Conservation (phyloP, 2,329 filamentous ascomycete genomes). For the Rachicladosporium sp. region DNA sequence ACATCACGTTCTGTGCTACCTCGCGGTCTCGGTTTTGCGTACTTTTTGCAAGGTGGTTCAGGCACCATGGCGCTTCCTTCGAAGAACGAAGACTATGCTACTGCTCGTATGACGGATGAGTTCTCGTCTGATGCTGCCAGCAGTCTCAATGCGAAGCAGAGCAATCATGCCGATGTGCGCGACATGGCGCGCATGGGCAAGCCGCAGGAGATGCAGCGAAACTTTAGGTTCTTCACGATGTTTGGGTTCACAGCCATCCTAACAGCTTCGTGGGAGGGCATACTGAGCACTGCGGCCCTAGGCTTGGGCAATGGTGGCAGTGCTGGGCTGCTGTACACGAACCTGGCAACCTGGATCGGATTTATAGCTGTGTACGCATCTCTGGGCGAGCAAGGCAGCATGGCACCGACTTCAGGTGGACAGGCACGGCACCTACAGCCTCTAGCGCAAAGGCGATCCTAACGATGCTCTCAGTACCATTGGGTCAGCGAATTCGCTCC, state of each 20-base stretch:
- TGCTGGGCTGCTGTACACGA: slow-evolving; percentile 23
- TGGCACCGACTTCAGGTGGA: slow-evolving; percentile 24
- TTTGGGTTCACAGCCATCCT: slow-evolving; percentile 15
- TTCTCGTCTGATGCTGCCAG: too few species aligned
- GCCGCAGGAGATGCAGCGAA: slow-evolving; percentile 32
- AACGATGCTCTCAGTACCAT: slow-evolving; percentile 15
- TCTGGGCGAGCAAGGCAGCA: slow-evolving; percentile 35
- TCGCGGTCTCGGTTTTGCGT: too few species aligned
- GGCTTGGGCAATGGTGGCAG: slow-evolving; percentile 13
- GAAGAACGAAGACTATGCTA: too few species aligned
- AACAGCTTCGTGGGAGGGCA: slow-evolving; percentile 16
- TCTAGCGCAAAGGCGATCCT: too few species aligned
- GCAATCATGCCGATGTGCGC: slow-evolving; percentile 24
- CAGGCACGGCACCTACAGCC: neutral
- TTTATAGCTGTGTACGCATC: slow-evolving; percentile 31
- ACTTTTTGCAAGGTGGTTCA: too few species aligned
- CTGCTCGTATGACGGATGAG: too few species aligned
- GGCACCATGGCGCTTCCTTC: too few species aligned
- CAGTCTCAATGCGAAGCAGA: neutral
- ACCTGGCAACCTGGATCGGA: slow-evolving; percentile 23
- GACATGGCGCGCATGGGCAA: slow-evolving; percentile 41
- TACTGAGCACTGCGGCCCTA: slow-evolving; percentile 6
- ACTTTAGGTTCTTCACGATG: slow-evolving; percentile 17
- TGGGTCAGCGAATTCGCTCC: slow-evolving; percentile 36
- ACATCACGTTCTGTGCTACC: too few species aligned